Evolutionary conservation across 768 basidiomycete species (phyloP), one percentile per base, ranked within the genome.

Genomic region (Saitozyma sp.): DNA sequence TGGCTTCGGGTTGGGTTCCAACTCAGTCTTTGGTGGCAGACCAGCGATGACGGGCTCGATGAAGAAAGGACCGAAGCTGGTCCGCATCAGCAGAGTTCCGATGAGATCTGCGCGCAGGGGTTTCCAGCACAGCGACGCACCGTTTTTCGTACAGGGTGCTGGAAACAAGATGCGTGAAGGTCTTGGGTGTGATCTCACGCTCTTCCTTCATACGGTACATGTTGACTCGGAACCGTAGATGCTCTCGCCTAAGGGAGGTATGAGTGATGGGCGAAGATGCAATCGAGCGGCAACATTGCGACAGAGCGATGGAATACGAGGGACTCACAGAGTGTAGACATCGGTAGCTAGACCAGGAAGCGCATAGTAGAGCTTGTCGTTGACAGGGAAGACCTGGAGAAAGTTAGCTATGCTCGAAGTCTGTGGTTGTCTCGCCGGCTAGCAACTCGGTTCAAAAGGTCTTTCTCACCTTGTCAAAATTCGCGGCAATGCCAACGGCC

Each of bases 131-230:
- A 55, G 6, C 38, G 51, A 62, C 71, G 64, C 52, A 83, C 80
- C 96, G 87, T 76, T 86, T 87, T 80, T 97, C 92, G 80, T 98
- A 99, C 14, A 99, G 85, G 19, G 94, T 95, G 56, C 91, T 93
- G 49, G 91, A 92, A 64, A 97, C 89, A 66, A 99, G 88, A 75
- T 93, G 92, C 37, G 92, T 89, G 80, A 98, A 97, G 8, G 92
- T 92, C 83, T 93, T 88, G 50, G 96, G 96, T 69, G 91, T 88
- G 73, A 99, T 96, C 75, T 95, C 89, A 66, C 95, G 87, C 77
- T 96, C 95, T 81, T 99, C 95, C 81, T 99, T 99, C 84, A 99
- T 97, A 40, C 91, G 90, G 82, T 97, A 98, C 91, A 98, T 94
- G 83, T 99, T 99, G 61, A 95, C 89, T 68, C 93, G 85, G 82